Percentiles rank a stretch among this genome's conserved stretches.
Evolutionary conservation across 2,329 filamentous ascomycete genomes (phyloP).

Genomic region (Daldinia eschscholtzii): DNA sequence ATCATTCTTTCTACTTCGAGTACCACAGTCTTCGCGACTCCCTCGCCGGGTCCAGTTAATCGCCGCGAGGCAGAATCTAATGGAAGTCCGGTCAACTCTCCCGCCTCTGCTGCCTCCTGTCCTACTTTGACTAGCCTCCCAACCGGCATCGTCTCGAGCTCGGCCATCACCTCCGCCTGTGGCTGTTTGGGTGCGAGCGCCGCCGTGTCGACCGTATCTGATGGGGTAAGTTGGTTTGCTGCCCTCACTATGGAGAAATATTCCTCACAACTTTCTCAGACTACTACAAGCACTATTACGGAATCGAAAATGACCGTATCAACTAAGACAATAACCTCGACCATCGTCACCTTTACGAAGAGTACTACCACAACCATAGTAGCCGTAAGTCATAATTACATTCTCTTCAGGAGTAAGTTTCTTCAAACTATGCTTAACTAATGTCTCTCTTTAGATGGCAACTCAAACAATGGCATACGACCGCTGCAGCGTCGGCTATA

Average conservation of each 20-base stretch:
- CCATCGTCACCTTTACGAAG: not conserved
- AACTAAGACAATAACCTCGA: not conserved
- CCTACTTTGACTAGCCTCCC: not conserved
- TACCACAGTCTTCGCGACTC: constrained; percentile 1
- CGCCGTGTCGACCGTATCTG: not conserved
- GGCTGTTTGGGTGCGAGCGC: not conserved
- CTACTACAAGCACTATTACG: not conserved
- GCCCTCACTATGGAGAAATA: not conserved
- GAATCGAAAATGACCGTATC: not conserved
- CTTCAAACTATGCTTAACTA: not conserved
- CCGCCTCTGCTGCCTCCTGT: not conserved
- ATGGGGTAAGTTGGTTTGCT: not conserved
- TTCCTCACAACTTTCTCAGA: not conserved
- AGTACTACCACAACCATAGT: not conserved
- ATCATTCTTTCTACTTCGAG: constrained; percentile 10
- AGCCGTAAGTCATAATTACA: not conserved
- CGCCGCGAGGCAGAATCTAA: not conserved
- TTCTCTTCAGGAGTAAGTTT: not conserved
- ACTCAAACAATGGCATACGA: constrained; percentile 22
- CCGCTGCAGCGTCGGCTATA: constrained; percentile 30
- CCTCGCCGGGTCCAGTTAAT: not conserved
- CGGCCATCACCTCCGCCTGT: not conserved
- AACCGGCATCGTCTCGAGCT: not conserved
- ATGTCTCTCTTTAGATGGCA: constrained; percentile 3
- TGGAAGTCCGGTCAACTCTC: not conserved